Conservation (phyloP, 192 early-diverging fungal species). For the Backusella circina region DNA sequence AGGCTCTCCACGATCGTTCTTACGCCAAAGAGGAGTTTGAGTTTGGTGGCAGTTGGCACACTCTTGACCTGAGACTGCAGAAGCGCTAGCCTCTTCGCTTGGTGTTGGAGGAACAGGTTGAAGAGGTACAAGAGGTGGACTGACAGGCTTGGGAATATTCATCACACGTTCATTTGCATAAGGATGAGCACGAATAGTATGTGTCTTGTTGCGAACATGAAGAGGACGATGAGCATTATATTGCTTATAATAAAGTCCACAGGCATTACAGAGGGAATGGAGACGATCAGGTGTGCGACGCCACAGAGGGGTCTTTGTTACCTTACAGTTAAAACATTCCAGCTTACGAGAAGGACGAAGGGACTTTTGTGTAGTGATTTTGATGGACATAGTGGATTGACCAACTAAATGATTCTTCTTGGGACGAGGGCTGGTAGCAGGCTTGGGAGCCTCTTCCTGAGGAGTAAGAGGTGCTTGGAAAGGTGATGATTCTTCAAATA, state of each 20-base stretch:
- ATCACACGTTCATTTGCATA: slow-evolving; percentile 15
- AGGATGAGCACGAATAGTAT: slow-evolving; percentile 29
- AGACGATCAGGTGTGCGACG: slow-evolving; percentile 69
- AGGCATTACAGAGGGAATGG: slow-evolving; percentile 85
- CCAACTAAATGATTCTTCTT: slow-evolving; percentile 30
- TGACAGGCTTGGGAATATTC: not conserved
- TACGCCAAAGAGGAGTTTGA: slow-evolving; percentile 79
- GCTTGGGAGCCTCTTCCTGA: not conserved
- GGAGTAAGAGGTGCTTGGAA: slow-evolving; percentile 2
- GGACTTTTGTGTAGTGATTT: slow-evolving; percentile 36
- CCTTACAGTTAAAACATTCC: slow-evolving; percentile 75
- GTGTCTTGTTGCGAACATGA: slow-evolving; percentile 50
- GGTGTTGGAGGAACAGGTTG: not conserved
- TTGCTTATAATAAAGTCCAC: slow-evolving; percentile 66
- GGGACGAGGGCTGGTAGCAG: not conserved
- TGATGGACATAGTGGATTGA: slow-evolving; percentile 28
- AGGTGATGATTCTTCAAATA: not conserved
- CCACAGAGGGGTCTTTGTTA: slow-evolving; percentile 77
- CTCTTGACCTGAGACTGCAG: slow-evolving; percentile 11
- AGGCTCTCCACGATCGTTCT: slow-evolving; percentile 67
- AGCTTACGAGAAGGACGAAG: slow-evolving; percentile 44
- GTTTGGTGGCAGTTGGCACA: slow-evolving; percentile 78
- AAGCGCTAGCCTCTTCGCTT: not conserved
- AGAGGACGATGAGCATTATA: slow-evolving; percentile 57
- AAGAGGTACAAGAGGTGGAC: slow-evolving; percentile 19